Evolutionary conservation across 2,329 filamentous ascomycete genomes (phyloP).

Genomic region (Colletotrichum sidae): DNA sequence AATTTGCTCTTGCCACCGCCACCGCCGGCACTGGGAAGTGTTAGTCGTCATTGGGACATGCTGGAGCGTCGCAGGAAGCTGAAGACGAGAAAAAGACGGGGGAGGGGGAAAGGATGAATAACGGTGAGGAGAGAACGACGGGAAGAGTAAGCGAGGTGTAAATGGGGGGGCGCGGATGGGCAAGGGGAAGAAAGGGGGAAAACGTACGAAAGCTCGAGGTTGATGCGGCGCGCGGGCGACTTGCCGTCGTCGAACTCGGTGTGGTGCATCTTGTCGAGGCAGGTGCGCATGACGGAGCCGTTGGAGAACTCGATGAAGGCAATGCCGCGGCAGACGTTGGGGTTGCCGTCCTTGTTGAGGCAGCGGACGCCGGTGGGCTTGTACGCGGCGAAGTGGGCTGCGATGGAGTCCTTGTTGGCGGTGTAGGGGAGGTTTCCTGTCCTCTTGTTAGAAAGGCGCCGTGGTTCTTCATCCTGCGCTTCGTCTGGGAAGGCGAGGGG

Average conservation of each 20-base stretch:
- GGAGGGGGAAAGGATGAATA: too few relatives aligned
- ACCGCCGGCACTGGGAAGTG: conserved; percentile 75
- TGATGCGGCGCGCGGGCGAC: conserved; percentile 78
- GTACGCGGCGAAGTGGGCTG: conserved; percentile 82
- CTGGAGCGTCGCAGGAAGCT: too few relatives aligned
- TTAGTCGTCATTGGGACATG: neutral
- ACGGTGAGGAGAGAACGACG: too few relatives aligned
- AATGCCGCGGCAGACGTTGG: conserved; percentile 76
- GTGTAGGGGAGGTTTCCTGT: conserved; percentile 87
- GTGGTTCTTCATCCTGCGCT: conserved; percentile 1
- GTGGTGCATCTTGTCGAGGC: conserved; percentile 91
- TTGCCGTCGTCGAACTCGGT: conserved; percentile 74
- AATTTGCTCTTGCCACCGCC: conserved; percentile 83
- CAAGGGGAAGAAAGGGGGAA: conserved; percentile 1
- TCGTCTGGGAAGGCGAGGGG: conserved; percentile 1
- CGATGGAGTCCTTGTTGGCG: conserved; percentile 77
- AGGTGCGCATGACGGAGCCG: conserved; percentile 92
- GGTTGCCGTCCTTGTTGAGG: conserved; percentile 73
- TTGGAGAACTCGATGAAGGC: conserved; percentile 91
- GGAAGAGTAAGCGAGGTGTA: neutral
- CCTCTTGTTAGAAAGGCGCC: conserved; percentile 33
- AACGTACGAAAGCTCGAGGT: conserved; percentile 88
- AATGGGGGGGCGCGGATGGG: too few relatives aligned
- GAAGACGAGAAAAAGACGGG: too few relatives aligned
- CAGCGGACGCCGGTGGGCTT: conserved; percentile 78